Conservation (phyloP, 352 stramenopile genomes). For the Phytophthora capsici region DNA sequence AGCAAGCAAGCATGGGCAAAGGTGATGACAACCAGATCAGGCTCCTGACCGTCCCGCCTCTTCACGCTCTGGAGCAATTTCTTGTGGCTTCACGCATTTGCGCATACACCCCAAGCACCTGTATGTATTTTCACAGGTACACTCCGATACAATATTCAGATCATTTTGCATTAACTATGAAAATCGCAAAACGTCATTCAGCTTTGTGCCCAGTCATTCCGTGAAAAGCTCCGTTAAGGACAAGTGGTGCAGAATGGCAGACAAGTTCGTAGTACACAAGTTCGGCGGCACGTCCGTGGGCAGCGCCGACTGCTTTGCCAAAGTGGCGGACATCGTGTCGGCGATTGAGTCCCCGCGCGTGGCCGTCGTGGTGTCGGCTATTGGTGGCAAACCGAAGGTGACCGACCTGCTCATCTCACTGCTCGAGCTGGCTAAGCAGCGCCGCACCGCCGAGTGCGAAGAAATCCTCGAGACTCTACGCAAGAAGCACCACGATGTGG, state of each 20-base stretch:
- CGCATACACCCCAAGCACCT: constrained; percentile 28
- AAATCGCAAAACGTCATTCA: constrained; percentile 6
- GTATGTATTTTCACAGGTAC: constrained; percentile 8
- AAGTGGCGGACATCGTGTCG: constrained; percentile 77
- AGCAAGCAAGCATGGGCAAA: constrained; percentile 7
- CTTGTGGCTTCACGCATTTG: constrained; percentile 40
- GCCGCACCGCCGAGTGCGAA: constrained; percentile 74
- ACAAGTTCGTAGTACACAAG: constrained; percentile 95
- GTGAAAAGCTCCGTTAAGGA: constrained; percentile 12
- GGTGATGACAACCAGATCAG: not conserved
- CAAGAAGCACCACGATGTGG: constrained; percentile 81
- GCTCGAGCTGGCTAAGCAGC: constrained; percentile 88
- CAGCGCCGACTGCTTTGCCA: constrained; percentile 92
- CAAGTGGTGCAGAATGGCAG: constrained; percentile 36
- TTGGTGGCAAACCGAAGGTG: constrained; percentile 96
- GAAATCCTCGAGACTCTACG: constrained; percentile 74
- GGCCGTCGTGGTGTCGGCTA: constrained; percentile 94
- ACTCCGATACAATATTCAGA: not conserved
- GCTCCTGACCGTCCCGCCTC: constrained; percentile 4
- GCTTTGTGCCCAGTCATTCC: constrained; percentile 25
- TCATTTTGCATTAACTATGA: not conserved
- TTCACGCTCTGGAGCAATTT: constrained; percentile 24
- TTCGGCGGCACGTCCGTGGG: constrained; percentile 97
- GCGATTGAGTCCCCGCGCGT: constrained; percentile 53
- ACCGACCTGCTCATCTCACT: constrained; percentile 95